A percentile compares a stretch with the other conserved stretches of the same genome.
Conservation (phyloP, 768 basidiomycete species). For the Russula dissimulans region DNA sequence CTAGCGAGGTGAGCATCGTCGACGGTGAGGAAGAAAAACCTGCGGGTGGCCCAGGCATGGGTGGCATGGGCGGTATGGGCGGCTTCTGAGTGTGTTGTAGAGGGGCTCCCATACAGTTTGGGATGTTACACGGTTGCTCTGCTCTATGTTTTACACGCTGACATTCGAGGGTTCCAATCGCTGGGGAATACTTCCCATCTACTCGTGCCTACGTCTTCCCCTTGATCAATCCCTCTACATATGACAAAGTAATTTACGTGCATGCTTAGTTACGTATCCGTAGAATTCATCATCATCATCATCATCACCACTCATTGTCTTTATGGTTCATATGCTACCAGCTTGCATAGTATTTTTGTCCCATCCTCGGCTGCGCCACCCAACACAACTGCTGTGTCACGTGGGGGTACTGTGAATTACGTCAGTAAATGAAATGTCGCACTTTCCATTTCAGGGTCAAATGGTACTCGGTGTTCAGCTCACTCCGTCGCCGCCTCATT, state of each 20-base stretch:
- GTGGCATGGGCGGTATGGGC: slow-evolving; percentile 55
- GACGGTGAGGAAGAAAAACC: slow-evolving; percentile 80
- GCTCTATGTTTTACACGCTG: neutral
- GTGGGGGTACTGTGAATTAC: neutral
- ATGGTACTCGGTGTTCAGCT: too few relatives aligned
- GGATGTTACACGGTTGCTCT: neutral
- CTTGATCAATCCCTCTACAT: neutral
- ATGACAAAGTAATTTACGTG: slow-evolving; percentile 12
- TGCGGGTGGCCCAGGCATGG: slow-evolving; percentile 36
- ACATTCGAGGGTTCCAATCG: neutral
- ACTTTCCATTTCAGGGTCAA: too few relatives aligned
- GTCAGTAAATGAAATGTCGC: neutral
- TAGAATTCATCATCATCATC: slow-evolving; percentile 11
- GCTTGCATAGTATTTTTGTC: neutral
- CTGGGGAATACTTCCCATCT: neutral
- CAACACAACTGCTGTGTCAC: too few relatives aligned
- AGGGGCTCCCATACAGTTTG: neutral
- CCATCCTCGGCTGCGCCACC: too few relatives aligned
- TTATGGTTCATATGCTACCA: neutral
- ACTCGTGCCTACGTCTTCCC: neutral
- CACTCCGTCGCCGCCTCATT: neutral
- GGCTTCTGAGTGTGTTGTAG: slow-evolving; percentile 31
- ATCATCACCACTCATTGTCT: slow-evolving; percentile 16
- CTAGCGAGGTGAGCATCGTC: slow-evolving; percentile 86
- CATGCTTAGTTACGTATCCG: slow-evolving; percentile 11